A percentile compares a stretch with the other conserved stretches of the same genome.
These are phyloP conservation scores for Lichtheimia hyalospora DNA, from an alignment of 371 early-diverging fungal genomes.

Conservation along the genomic window DNA sequence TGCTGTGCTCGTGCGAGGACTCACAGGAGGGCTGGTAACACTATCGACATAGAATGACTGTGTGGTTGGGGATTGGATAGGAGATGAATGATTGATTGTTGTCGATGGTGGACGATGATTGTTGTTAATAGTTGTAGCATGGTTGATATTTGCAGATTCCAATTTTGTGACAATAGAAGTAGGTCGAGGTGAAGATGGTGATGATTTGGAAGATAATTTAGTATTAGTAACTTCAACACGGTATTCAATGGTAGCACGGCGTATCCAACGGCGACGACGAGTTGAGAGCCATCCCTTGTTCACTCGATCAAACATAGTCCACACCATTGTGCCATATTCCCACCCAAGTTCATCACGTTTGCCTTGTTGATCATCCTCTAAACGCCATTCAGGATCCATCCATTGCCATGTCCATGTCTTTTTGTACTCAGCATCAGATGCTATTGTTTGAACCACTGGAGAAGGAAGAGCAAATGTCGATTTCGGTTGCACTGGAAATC, in stretches of 20 bases:
- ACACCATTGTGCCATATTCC: constrained; percentile 18
- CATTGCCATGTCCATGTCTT: constrained; percentile 16
- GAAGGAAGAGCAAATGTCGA: constrained; percentile 10
- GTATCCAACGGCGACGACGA: constrained; percentile 22
- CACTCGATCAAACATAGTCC: constrained; percentile 16
- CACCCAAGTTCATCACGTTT: constrained; percentile 16
- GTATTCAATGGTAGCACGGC: constrained; percentile 14
- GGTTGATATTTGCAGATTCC: too few species aligned
- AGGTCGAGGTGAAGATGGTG: not conserved
- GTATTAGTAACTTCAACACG: constrained; percentile 1
- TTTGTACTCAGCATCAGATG: constrained; percentile 1
- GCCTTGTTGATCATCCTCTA: constrained; percentile 7
- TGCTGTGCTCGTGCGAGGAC: not conserved
- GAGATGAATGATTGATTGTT: not conserved
- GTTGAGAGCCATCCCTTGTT: constrained; percentile 19
- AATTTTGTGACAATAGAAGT: not conserved
- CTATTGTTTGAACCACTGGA: constrained; percentile 2
- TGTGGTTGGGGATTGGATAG: constrained; percentile 1
- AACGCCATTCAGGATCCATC: constrained; percentile 18
- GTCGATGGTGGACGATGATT: too few species aligned
- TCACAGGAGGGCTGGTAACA: not conserved
- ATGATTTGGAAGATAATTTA: not conserved
- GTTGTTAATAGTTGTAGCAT: too few species aligned
- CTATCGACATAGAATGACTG: not conserved
- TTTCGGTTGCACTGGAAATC: constrained; percentile 5